Base-by-base conservation (phyloP, 1,284 basidiomycete genomes). In the Irpex lacteus region DNA sequence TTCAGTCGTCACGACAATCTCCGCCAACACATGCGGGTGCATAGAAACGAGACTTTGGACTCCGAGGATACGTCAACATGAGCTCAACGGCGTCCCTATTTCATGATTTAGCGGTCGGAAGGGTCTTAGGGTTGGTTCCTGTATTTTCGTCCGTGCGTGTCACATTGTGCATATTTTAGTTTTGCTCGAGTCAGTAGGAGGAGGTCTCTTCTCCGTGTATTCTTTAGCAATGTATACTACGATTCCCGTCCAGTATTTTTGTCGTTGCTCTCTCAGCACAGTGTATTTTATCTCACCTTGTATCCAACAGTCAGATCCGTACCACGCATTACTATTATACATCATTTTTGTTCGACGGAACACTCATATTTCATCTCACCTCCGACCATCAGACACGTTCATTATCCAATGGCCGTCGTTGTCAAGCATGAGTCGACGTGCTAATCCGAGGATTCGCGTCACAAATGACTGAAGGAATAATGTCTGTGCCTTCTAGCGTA, bases 1-100 rank as follows among this genome's bases (percentile, higher is more conserved):
- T 95, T 95, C 73, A 92, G 89, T 74, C 82, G 94, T 59, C 91
- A 92, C 71, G 93, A 95, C 74, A 95, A 95, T 72, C 84, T 95
- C 36, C 86, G 87, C 40, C 90, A 92, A 75, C 91, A 94, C 71
- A 88, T 92, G 72, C 85, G 89, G 36, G 82, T 92, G 44, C 91
- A 93, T 77, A 82, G 83, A 71, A 86, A 82, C 76, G 67, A 64
- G 60, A 60, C 67, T 60, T 52, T 62, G 21, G 61, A 63, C n/a
- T 63, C 65, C 21, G 65, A 63, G 18, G 63, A 53, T 37, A 65
- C 65, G 66, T 63, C 70, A 15, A 65, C 56, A 11, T 73, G 64
- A 70, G 32, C 21, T 9, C 8, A 3, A 37, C 37, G n/a, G 34
- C 34, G 53, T 60, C 52, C 36, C 19, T 34, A 40, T 60, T 50